Evolutionary conservation across 1,284 basidiomycete species (phyloP), one percentile per base, ranked within the genome.

Genomic region (Schizophyllum commune): DNA sequence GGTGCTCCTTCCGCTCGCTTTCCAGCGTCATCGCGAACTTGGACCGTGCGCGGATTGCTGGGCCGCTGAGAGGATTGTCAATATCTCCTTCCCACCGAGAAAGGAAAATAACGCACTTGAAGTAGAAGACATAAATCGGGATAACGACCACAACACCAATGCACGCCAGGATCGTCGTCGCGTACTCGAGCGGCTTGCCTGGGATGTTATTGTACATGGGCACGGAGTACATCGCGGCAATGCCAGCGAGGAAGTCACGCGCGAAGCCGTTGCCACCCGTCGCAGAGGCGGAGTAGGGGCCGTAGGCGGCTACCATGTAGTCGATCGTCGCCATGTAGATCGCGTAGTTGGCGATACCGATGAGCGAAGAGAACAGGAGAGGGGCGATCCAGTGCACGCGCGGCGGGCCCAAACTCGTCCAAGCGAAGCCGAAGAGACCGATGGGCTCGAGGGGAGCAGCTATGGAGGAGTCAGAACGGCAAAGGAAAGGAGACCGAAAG

Each of bases 311-410:
- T 13, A 66, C 59, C 65, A 66, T 66, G 61, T 66, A 66, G 57
- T 66, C 65, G 52, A 66, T 64, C 17, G 65, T 66, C 19, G 64
- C 63, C 65, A 66, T 66, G 59, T 66, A 66, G 58, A 66, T 66
- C 15, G 59, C 61, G 55, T 64, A 65, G 20, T 66, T 66, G 5
- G 65, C 65, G 27, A 66, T 63, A 47, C 62, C 65, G 47, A 66
- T 65, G 13, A 66, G 32, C 8, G 59, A 52, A 5, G 65, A 63
- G 58, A 66, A 66, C 4, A 66, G n/a, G 58, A 66, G 57, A 11
- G 65, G 65, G 11, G 63, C 65, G 52, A 66, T 65, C 65, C 65
- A 66, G 20, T 58, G 62, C 5, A 62, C 57, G 9, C 34, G 57
- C 2, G 65, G 65, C 27, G 65, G 65, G 19, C 65, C 65, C 21